Base-by-base conservation (phyloP, 176 grass and related monocot genomes). In the Rhipidocladum racemiflorum region DNA sequence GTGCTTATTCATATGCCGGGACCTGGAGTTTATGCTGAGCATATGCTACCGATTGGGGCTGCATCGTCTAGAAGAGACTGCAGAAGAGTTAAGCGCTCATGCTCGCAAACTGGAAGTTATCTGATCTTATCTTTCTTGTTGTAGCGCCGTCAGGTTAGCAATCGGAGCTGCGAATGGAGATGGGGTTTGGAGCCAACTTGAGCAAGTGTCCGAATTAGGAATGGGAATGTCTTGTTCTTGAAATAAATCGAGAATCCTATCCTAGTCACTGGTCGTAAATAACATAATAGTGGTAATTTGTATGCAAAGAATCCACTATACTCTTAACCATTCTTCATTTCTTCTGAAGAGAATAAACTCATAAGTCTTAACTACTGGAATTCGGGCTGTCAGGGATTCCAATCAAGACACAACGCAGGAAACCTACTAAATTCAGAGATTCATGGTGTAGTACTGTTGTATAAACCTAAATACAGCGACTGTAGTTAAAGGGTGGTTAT, bases 1-100 rank as follows among this genome's bases (percentile, higher is more conserved):
- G 79, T 76, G 13, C 36, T 29, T 63, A 69, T 70, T 71, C 45
- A 75, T 85, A 69, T 81, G 71, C 56, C 66, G 25, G 13, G 59
- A 6, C 56, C 66, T 36, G 13, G 59, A 14, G 68, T 62, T 85
- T 79, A 87, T 81, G 40, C 85, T 25, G 10, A 39, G 78, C 15
- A 81, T 81, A 69, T 87, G 21, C 62, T 28, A 49, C 11, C 9
- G 17, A 10, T 67, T 70, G 76, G 34, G 70, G 21, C 45, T 76
- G 71, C 65, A 46, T 44, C 12, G 4, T 40, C 45, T 56, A 16
- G 21, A 68, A 66, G 75, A 79, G 50, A 88, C 82, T 46, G 61
- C 1, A 59, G 1, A 70, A 25, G 43, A 1, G 35, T 18, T 54
- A 4, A 44, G 69, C 9, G 28, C 10, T 51, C 51, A 45, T 75